A percentile compares a stretch with the other conserved stretches of the same genome.
These are phyloP conservation scores for Hypoxylon sp. DNA, from an alignment of 2,329 filamentous ascomycete genomes.

Conservation along the genomic window DNA sequence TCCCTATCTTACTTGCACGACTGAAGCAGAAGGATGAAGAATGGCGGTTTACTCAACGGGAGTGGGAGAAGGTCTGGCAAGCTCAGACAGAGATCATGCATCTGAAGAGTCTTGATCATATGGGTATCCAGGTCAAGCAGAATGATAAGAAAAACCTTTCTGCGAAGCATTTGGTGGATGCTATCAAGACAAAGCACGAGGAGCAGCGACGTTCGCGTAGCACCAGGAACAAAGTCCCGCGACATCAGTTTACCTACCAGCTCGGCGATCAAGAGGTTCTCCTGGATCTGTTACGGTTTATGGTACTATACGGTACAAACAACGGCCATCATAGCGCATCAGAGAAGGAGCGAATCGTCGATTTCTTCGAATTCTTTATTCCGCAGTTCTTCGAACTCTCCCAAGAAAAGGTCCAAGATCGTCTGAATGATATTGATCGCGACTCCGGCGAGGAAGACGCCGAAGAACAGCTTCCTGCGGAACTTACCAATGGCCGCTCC, in stretches of 20 bases:
- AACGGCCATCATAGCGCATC: slow-evolving; percentile 77
- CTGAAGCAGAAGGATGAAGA: slow-evolving; percentile 97
- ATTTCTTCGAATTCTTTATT: slow-evolving; percentile 82
- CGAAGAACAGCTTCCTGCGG: slow-evolving; percentile 78
- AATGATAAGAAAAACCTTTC: slow-evolving; percentile 93
- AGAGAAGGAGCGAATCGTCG: slow-evolving; percentile 78
- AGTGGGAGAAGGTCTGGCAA: slow-evolving; percentile 99
- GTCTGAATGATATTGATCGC: slow-evolving; percentile 75
- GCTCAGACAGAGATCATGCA: slow-evolving; percentile 95
- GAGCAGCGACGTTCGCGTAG: slow-evolving; percentile 82
- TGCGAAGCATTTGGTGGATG: slow-evolving; percentile 87
- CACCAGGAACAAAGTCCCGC: slow-evolving; percentile 69
- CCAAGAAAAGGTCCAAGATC: slow-evolving; percentile 74
- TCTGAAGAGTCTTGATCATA: slow-evolving; percentile 95
- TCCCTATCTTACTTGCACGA: slow-evolving; percentile 87
- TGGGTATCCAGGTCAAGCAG: slow-evolving; percentile 89
- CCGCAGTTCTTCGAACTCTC: slow-evolving; percentile 81
- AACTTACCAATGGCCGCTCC: slow-evolving; percentile 75
- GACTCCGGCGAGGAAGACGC: slow-evolving; percentile 80
- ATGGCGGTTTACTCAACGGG: slow-evolving; percentile 95
- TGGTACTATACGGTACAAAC: slow-evolving; percentile 73
- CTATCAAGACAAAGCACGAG: slow-evolving; percentile 92
- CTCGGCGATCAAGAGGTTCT: slow-evolving; percentile 79
- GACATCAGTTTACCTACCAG: slow-evolving; percentile 79
- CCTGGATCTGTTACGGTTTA: slow-evolving; percentile 70